A percentile compares a stretch with the other conserved stretches of the same genome.
Conservation (phyloP, 768 basidiomycete genomes). For the Pisolithus sp. region DNA sequence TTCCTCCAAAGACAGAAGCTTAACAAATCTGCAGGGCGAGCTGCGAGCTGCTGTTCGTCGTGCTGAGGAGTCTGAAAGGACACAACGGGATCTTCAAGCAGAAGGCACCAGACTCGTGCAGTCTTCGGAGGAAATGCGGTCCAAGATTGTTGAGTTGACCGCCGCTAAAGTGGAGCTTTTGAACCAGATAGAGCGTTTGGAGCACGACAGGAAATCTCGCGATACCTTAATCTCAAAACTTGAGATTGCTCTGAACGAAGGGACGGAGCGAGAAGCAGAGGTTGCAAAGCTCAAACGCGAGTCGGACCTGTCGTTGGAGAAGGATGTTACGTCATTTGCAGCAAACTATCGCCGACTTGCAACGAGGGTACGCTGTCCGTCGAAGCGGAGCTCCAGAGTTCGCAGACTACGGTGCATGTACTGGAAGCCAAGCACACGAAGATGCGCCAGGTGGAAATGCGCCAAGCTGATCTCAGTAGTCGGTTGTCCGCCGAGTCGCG, state of each 20-base stretch:
- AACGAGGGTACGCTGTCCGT: slow-evolving; percentile 56
- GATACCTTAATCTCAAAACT: slow-evolving; percentile 57
- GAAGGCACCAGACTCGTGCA: slow-evolving; percentile 77
- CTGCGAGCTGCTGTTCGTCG: slow-evolving; percentile 57
- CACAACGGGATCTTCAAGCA: slow-evolving; percentile 62
- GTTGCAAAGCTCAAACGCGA: slow-evolving; percentile 40
- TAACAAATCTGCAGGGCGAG: slow-evolving; percentile 61
- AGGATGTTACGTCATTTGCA: slow-evolving; percentile 44
- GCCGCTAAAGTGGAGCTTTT: slow-evolving; percentile 61
- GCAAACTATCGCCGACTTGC: slow-evolving; percentile 50
- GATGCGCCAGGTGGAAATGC: slow-evolving; percentile 49
- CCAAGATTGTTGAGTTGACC: slow-evolving; percentile 79
- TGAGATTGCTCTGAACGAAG: slow-evolving; percentile 52
- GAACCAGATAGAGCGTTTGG: slow-evolving; percentile 55
- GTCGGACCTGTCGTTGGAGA: slow-evolving; percentile 42
- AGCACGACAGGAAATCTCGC: slow-evolving; percentile 46
- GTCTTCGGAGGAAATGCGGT: slow-evolving; percentile 79
- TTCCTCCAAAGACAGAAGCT: slow-evolving; percentile 44
- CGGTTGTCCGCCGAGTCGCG: slow-evolving; percentile 41
- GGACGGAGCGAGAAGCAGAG: slow-evolving; percentile 44
- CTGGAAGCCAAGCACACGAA: slow-evolving; percentile 62
- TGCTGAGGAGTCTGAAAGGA: slow-evolving; percentile 68
- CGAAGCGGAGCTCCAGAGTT: slow-evolving; percentile 53
- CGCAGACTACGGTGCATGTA: slow-evolving; percentile 46
- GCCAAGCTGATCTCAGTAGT: slow-evolving; percentile 53